A percentile compares a stretch with the other conserved stretches of the same genome.
Evolutionary conservation across 2,329 filamentous ascomycete species (phyloP).

Genomic region (Colletotrichum eremochloae): DNA sequence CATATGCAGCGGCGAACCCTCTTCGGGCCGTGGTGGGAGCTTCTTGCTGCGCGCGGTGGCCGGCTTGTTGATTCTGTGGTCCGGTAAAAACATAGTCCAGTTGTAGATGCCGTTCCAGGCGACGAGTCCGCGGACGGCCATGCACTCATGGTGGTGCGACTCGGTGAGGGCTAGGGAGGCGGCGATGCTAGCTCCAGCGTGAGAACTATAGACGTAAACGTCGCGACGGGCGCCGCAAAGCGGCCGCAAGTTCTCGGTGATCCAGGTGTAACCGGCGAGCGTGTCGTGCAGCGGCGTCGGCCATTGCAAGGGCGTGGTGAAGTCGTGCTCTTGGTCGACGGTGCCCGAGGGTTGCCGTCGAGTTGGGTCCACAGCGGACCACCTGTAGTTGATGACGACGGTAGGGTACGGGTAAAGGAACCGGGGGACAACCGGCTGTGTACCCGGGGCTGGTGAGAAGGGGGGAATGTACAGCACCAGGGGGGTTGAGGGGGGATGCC

Average conservation of each 20-base stretch:
- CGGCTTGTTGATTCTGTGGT: slow-evolving; percentile 60
- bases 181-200: slow-evolving; percentile 70
- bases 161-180: slow-evolving; percentile 71
- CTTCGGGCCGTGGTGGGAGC: slow-evolving; percentile 44
- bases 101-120: slow-evolving; percentile 74
- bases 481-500: slow-evolving; percentile 55
- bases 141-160: slow-evolving; percentile 55
- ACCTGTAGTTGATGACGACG: slow-evolving; percentile 72
- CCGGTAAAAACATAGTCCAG: slow-evolving; percentile 72
- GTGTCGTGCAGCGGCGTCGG: slow-evolving; percentile 71
- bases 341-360: slow-evolving; percentile 19
- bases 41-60: slow-evolving; percentile 22
- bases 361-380: slow-evolving; percentile 53
- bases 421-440: slow-evolving; percentile 52
- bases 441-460: slow-evolving; percentile 51
- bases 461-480: slow-evolving; percentile 70
- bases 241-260: slow-evolving; percentile 60
- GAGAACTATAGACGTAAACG: slow-evolving; percentile 67
- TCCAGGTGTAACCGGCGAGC: slow-evolving; percentile 66
- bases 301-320: slow-evolving; percentile 58
- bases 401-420: slow-evolving; percentile 61
- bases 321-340: slow-evolving; percentile 33
- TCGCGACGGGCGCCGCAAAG: slow-evolving; percentile 52
- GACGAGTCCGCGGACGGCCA: slow-evolving; percentile 66
- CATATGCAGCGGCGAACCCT: slow-evolving; percentile 54